Evolutionary conservation across 177 flowering plant species (phyloP), one percentile per base, ranked within the genome.

Genomic region (Tripterygium wilfordii): DNA sequence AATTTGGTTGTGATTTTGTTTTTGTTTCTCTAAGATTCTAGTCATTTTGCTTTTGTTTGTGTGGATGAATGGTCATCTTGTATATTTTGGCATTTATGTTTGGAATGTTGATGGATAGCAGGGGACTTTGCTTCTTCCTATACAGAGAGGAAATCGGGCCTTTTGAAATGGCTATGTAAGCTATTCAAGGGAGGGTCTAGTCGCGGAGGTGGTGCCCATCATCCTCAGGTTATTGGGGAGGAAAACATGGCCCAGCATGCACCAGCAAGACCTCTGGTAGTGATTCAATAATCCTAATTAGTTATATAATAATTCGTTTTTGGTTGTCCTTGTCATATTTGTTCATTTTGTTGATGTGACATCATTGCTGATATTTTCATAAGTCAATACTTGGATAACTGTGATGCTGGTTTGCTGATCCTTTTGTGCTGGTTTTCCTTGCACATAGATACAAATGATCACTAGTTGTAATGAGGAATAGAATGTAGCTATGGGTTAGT

Each of bases 161-260:
- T 85, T 38, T 76, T 88, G 87, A 92, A 66, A 71, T 88, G 98
- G 98, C 60, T 91, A 42, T 53, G 82, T 60, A 88, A 80, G 75
- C 22, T 91, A 19, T 91, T 91, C 49, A 82, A 80, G 39, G 65
- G 71, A 16, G 80, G 83, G 25, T 57, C 77, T 8, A 47, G 39
- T 48, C 53, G 66, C 9, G 70, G 63, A 8, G 57, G 52, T 0
- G 45, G 43, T 0, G 51, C 77, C 17, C 63, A 55, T 26, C 68
- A 45, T 49, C 89, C 82, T 4, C 83, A 70, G 54, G 47, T 76
- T 55, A 58, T 75, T 14, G 95, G 81, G 10, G 96, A 86, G 28
- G 96, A 79, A 57, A 88, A 72, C 70, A 78, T 72, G 84, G 66
- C 63, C 58, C 67, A 71, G 83, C 78, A 67, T 38, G 83, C 75